Evolutionary conservation across 2,329 filamentous ascomycete species (phyloP).

Genomic region (Calonectria pteridis): DNA sequence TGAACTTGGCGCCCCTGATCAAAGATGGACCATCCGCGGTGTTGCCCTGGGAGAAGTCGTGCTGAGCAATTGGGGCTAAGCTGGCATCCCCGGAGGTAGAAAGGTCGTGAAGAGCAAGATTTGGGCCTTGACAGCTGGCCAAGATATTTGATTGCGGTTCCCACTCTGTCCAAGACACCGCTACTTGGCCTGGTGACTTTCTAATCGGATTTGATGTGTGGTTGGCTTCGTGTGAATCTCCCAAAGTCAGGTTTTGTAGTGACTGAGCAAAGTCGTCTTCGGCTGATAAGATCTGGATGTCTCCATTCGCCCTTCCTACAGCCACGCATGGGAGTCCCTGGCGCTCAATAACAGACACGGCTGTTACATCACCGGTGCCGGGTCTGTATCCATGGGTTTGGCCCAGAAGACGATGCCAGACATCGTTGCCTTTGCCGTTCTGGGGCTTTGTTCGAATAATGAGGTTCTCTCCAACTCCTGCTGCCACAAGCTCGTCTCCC

Average conservation of each 20-base stretch:
- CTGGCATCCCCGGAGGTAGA: slow-evolving; percentile 17
- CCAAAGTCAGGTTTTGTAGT: slow-evolving; percentile 37
- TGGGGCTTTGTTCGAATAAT: slow-evolving; percentile 56
- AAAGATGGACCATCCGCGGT: slow-evolving; percentile 40
- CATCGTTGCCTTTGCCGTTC: slow-evolving; percentile 33
- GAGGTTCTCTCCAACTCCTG: slow-evolving; percentile 65
- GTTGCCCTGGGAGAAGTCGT: slow-evolving; percentile 42
- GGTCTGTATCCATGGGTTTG: slow-evolving; percentile 53
- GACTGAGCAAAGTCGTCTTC: slow-evolving; percentile 47
- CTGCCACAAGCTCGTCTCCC: slow-evolving; percentile 61
- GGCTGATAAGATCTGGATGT: slow-evolving; percentile 59
- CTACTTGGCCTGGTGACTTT: slow-evolving; percentile 47
- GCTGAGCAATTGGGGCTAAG: slow-evolving; percentile 37
- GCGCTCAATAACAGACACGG: slow-evolving; percentile 58
- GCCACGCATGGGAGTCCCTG: slow-evolving; percentile 51
- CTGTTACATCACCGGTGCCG: slow-evolving; percentile 64
- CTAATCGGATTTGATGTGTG: slow-evolving; percentile 34
- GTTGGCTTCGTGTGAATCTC: slow-evolving; percentile 16
- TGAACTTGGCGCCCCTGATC: slow-evolving; percentile 57
- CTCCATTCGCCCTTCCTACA: slow-evolving; percentile 64
- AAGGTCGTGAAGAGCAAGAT: slow-evolving; percentile 48
- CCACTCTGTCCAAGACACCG: slow-evolving; percentile 52
- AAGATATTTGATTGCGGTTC: slow-evolving; percentile 45
- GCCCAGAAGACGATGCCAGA: slow-evolving; percentile 57
- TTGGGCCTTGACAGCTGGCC: slow-evolving; percentile 48